Base-by-base conservation (phyloP, 2,329 filamentous ascomycete species). In the Neofusicoccum laricinum region DNA sequence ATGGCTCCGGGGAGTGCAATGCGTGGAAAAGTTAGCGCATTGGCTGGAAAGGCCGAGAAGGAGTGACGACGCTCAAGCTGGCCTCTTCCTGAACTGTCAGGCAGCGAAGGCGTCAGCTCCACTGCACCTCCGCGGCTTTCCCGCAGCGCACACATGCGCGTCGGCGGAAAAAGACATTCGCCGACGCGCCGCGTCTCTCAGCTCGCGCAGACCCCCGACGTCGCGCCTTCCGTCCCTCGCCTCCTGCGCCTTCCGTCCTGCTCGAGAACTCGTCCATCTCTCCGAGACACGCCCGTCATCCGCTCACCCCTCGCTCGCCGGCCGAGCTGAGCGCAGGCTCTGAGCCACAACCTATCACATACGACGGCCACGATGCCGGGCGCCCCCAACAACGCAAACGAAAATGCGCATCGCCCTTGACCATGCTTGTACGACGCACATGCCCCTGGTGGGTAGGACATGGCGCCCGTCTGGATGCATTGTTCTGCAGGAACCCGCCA, bases 241-340 rank as follows among this genome's bases (percentile, higher is more conserved):
- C 25, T 14, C 15, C 40, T 46, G 53, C 25, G 45, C 38, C 53
- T n/a, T 58, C 51, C 46, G 32, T 49, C 46, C 21, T 32, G n/a
- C 46, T 51, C 49, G 32, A 4, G 30, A 36, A 19, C 15, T 12
- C 49, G 6, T 36, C 43, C 40, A 46, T 59, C 41, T 59, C 55
- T 59, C 30, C 30, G 55, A 59, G 41, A 59, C 55, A 59, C 34
- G 55, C 55, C 55, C 30, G 41, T 59, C 55, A 46, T 59, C 55
- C 38, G 11, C 40, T 38, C 38, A 34, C 53, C 6, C 11, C 12
- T 45, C 34, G 32, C 30, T 25, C 11, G 34, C 50, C 10, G 36
- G 36, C 25, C 17, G 14, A 46, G 40, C 55, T 46, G 41, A 46
- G 30, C 7, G 25, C n/a, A 14, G 14, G 11, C n/a, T 30, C n/a